Conservation (phyloP, 2,329 filamentous ascomycete genomes). For the Monosporascus sp. region DNA sequence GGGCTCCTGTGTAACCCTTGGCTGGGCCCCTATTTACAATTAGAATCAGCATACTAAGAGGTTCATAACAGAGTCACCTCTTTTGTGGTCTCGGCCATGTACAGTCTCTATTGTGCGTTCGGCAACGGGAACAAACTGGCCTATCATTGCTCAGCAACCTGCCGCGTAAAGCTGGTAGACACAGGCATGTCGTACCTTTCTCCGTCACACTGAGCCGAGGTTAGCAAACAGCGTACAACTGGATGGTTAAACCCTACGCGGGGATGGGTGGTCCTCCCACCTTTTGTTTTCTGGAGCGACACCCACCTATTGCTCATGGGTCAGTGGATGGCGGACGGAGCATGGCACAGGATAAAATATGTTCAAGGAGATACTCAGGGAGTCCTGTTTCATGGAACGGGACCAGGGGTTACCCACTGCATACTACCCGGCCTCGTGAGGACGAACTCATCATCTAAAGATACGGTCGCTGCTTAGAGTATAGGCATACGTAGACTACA, state of each 20-base stretch:
- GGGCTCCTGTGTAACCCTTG: slow-evolving; percentile 40
- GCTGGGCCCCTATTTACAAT: slow-evolving; percentile 33
- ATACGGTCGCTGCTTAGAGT: neutral
- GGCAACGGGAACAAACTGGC: slow-evolving; percentile 31
- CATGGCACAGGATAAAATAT: too few species aligned
- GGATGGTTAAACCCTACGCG: neutral
- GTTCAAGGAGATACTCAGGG: too few species aligned
- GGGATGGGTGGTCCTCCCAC: slow-evolving; percentile 14
- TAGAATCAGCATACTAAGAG: neutral
- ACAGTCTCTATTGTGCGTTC: slow-evolving; percentile 27
- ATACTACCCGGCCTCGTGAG: neutral
- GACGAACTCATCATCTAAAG: neutral
- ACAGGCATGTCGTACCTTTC: slow-evolving; percentile 26
- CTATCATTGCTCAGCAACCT: slow-evolving; percentile 20
- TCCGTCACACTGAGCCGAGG: slow-evolving; percentile 29
- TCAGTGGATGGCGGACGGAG: neutral
- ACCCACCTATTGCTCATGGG: slow-evolving; percentile 10
- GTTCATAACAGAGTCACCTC: slow-evolving; percentile 18
- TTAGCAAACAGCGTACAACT: neutral
- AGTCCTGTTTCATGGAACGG: neutral
- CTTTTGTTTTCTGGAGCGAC: slow-evolving; percentile 37
- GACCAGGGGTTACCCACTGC: neutral
- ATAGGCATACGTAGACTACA: neutral
- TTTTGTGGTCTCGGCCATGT: slow-evolving; percentile 34
- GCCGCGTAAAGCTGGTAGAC: too few species aligned